Evolutionary conservation across 1,284 basidiomycete genomes (phyloP), one percentile per base, ranked within the genome.

Genomic region (Ganoderma lucidum): DNA sequence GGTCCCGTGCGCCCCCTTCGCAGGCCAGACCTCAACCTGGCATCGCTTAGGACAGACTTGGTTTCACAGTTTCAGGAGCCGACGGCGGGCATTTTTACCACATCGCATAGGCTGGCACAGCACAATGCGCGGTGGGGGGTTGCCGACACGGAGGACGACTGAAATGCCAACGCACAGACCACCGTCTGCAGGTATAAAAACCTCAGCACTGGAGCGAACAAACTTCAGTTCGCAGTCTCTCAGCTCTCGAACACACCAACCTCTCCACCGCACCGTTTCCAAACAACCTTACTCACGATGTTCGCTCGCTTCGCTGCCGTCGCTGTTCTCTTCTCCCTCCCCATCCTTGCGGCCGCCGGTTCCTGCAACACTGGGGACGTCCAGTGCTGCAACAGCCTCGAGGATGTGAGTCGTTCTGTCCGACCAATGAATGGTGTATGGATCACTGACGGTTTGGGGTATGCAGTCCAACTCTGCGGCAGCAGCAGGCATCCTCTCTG

Each of bases 311-410:
- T 69, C 63, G 70, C 70, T 48, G 70, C 63, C 53, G 19, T 60
- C 15, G 70, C 64, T 56, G 51, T 71, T 62, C 51, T 74, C 61
- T 55, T 71, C 64, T 69, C 71, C 32, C 71, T 72, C 67, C 73
- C 72, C 62, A 28, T 71, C 71, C 70, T 74, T 73, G 73, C 69
- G 65, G 73, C 66, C 69, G 67, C 66, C 63, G 62, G 67, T 56
- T 35, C 30, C 61, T 75, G 73, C 70, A 70, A 67, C 64, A 72
- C 72, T 30, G 72, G 73, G 5, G 42, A 60, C 44, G 51, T 71
- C 42, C 70, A 71, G 63, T 75, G 72, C 70, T 75, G 74, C 69
- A 42, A 75, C 59, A 66, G 63, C 68, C 42, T 73, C 35, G 65
- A 70, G 62, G 62, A 44, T 12, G 73, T 74, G 19, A 56, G 72